Percentiles rank a stretch among this genome's conserved stretches.
Conservation (phyloP, 2,329 filamentous ascomycete genomes). For the Pestalotiopsis sp. region DNA sequence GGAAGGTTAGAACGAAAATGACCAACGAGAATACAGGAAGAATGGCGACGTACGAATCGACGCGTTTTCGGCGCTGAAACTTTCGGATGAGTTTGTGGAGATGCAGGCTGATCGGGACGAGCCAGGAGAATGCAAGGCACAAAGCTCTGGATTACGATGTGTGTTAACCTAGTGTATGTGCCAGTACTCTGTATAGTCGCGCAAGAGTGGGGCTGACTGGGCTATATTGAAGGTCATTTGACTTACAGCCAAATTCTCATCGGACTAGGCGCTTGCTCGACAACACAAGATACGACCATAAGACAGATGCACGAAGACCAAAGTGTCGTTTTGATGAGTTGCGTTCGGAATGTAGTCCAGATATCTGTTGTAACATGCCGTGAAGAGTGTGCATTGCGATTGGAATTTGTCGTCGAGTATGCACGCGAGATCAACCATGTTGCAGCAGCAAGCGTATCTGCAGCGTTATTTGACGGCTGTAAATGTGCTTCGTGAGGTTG, state of each 20-base stretch:
- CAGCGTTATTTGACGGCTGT: no score
- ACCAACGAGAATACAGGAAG: background rate
- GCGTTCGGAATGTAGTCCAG: background rate
- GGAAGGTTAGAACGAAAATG: background rate
- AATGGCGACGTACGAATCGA: background rate
- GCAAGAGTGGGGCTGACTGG: background rate
- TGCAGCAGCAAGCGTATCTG: background rate
- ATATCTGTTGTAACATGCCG: background rate
- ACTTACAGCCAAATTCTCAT: conserved; percentile 1
- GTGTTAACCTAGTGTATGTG: background rate
- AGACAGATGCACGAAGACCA: background rate
- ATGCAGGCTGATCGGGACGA: background rate
- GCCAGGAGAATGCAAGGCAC: background rate
- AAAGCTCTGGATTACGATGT: background rate
- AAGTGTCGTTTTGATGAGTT: background rate
- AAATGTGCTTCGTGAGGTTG: no score
- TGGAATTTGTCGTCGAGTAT: background rate
- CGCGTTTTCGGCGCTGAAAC: background rate
- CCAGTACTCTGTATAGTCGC: background rate
- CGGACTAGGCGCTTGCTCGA: background rate
- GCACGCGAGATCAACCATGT: background rate
- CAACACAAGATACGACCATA: background rate
- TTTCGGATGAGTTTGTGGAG: background rate
- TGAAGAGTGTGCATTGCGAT: background rate
- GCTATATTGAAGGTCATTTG: background rate